These are phyloP conservation scores for Agrostemma githago DNA, from an alignment of 148 eudicot species.

Conservation along the genomic window DNA sequence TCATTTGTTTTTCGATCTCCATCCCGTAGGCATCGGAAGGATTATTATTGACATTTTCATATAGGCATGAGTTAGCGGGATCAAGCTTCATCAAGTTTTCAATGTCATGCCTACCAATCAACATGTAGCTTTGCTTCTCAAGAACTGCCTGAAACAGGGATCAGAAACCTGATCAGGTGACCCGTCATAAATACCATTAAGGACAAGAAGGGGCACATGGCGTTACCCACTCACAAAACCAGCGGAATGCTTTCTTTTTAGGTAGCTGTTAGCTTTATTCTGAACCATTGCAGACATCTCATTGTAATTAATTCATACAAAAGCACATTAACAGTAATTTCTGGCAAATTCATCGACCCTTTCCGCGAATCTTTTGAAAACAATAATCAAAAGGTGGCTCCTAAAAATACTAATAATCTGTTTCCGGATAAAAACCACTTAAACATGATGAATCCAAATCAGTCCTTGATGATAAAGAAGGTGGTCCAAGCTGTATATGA, in stretches of 20 bases:
- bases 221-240: background rate
- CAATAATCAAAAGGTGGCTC: background rate
- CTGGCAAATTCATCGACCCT: background rate
- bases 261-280: background rate
- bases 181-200: background rate
- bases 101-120: conserved; percentile 93
- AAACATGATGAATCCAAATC: background rate
- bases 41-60: conserved; percentile 38
- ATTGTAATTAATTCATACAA: background rate
- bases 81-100: conserved; percentile 86
- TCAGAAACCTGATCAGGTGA: conserved; percentile 9
- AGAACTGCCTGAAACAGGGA: conserved; percentile 76
- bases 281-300: background rate
- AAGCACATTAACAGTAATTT: background rate
- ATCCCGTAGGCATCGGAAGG: conserved; percentile 58
- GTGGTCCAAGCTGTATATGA: too few species aligned
- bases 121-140: conserved; percentile 98
- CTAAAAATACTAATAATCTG: background rate
- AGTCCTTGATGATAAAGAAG: background rate
- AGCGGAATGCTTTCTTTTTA: background rate
- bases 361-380: background rate
- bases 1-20: conserved; percentile 70
- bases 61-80: conserved; percentile 82
- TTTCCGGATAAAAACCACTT: background rate
- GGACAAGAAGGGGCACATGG: background rate